phyloP scores from a whole-genome alignment of 768 basidiomycete genomes.

The Lentinula guzmanii region DNA sequence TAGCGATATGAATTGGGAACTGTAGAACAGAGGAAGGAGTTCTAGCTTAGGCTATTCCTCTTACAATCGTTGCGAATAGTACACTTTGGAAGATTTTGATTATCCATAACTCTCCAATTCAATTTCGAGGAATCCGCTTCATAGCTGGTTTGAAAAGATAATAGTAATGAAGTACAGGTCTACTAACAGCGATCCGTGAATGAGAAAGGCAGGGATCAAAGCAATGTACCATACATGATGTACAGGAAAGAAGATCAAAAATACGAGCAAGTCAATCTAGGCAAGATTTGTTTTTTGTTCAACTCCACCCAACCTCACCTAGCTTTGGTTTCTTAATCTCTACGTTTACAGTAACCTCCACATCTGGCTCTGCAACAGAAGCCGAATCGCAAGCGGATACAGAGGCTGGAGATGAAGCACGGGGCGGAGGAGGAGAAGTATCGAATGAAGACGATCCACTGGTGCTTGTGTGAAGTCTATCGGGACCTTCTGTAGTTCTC shows the following conservation, averaged over 20 bases:
- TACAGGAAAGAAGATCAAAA: background rate
- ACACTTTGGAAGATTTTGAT: background rate
- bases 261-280: background rate
- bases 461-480: background rate
- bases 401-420: background rate
- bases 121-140: background rate
- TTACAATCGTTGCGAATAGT: conserved; percentile 4
- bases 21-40: background rate
- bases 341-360: background rate
- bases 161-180: too few species aligned
- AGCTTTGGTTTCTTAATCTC: background rate
- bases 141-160: too few species aligned
- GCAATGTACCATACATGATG: too few species aligned
- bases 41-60: background rate
- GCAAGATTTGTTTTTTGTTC: background rate
- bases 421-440: background rate
- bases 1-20: background rate
- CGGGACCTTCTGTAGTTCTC: background rate
- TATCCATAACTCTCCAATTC: background rate
- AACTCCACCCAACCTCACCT: background rate
- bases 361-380: background rate
- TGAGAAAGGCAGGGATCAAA: too few species aligned
- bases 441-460: background rate
- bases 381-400: background rate
- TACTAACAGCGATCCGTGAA: too few species aligned